Conservation (phyloP, 2,329 filamentous ascomycete genomes). For the Dactylellina cionopaga region DNA sequence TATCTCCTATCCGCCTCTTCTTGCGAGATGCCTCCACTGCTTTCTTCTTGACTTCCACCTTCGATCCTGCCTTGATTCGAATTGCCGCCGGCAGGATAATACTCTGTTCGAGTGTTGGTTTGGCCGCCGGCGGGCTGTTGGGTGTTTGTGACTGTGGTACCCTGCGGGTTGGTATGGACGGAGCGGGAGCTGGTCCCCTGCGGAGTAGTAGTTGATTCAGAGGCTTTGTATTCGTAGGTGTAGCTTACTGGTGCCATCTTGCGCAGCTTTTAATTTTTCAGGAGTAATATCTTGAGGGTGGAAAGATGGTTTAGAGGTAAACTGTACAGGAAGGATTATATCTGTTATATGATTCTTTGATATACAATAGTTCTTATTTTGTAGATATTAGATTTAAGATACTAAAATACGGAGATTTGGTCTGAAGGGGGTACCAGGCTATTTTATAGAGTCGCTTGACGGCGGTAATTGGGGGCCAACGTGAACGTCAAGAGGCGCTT, state of each 20-base stretch:
- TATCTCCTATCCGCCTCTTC: slow-evolving; percentile 45
- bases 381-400: no score
- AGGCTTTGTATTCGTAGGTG: slow-evolving; percentile 41
- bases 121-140: slow-evolving; percentile 16
- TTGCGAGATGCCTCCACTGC: not conserved
- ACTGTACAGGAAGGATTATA: no score
- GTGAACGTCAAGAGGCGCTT: not conserved
- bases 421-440: no score
- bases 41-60: no score
- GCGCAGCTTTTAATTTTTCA: not conserved
- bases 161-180: slow-evolving; percentile 36
- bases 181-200: slow-evolving; percentile 34
- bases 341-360: no score
- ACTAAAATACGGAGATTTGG: no score
- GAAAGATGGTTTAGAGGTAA: no score
- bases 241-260: slow-evolving; percentile 33
- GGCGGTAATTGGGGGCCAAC: no score
- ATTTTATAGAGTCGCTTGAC: no score
- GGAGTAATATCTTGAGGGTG: no score
- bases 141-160: slow-evolving; percentile 35
- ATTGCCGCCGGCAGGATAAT: slow-evolving; percentile 9
- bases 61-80: not conserved
- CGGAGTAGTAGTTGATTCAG: slow-evolving; percentile 16
- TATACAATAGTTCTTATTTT: no score
- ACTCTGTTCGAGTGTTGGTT: not conserved